These are phyloP conservation scores for Hylodesmum podocarpum DNA, from an alignment of 306 rosid genomes.

Conservation along the genomic window DNA sequence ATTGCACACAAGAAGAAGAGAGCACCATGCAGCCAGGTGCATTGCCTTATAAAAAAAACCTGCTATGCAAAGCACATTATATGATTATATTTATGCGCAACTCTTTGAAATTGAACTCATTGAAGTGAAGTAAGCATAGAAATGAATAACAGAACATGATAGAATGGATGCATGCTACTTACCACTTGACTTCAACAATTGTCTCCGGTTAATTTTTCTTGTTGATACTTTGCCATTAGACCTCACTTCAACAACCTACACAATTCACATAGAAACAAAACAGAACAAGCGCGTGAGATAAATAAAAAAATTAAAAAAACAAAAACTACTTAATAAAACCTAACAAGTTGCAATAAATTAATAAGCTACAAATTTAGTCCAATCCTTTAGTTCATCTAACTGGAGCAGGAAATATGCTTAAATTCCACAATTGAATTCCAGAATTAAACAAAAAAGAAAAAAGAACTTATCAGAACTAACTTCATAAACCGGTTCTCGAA, in stretches of 20 bases:
- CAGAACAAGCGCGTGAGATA: background rate
- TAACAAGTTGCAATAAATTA: background rate
- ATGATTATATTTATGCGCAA: background rate
- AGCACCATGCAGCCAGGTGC: background rate
- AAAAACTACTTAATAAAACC: background rate
- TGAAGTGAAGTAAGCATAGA: background rate
- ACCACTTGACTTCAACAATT: conserved; percentile 90
- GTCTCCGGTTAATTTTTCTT: conserved; percentile 89
- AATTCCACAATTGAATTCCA: background rate
- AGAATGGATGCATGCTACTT: conserved; percentile 26
- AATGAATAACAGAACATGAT: conserved; percentile 17
- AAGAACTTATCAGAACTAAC: conserved; percentile 33
- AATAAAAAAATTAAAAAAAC: background rate
- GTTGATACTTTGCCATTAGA: conserved; percentile 64
- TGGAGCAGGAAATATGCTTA: background rate
- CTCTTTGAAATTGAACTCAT: background rate
- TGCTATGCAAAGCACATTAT: background rate
- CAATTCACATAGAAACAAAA: background rate
- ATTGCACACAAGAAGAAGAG: background rate
- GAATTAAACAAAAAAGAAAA: background rate
- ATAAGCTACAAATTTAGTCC: conserved; percentile 12
- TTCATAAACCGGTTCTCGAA: conserved; percentile 94
- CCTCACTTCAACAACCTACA: conserved; percentile 88
- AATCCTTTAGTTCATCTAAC: conserved; percentile 7
- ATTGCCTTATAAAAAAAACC: background rate